These are phyloP conservation scores for Centaurea solstitialis DNA, from an alignment of 129 eudicot species.

Conservation along the genomic window DNA sequence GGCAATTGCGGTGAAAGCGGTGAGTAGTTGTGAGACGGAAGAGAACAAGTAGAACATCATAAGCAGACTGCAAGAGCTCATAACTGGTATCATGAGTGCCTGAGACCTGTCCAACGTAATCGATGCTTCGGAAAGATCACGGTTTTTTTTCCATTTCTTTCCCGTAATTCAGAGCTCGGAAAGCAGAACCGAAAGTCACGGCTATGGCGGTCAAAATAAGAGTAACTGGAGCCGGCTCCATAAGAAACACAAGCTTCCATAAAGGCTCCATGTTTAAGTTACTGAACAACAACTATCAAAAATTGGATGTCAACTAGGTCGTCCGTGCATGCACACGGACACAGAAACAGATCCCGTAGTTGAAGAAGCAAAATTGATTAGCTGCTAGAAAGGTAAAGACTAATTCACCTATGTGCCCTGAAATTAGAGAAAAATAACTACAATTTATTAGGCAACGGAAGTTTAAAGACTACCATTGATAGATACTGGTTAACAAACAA, in stretches of 20 bases:
- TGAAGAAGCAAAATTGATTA: slow-evolving; percentile 9
- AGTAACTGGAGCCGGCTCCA: slow-evolving; percentile 90
- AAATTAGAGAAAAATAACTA: slow-evolving; percentile 7
- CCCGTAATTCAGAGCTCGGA: slow-evolving; percentile 77
- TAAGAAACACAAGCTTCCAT: slow-evolving; percentile 78
- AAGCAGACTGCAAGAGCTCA: slow-evolving; percentile 93
- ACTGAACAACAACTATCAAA: slow-evolving; percentile 16
- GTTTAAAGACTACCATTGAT: background rate
- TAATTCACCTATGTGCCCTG: slow-evolving; percentile 17
- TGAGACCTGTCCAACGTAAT: slow-evolving; percentile 92
- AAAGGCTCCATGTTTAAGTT: slow-evolving; percentile 66
- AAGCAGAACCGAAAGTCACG: slow-evolving; percentile 81
- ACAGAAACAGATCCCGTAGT: slow-evolving; percentile 5
- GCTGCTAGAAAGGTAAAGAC: slow-evolving; percentile 19
- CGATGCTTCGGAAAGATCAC: slow-evolving; percentile 83
- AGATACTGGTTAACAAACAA: background rate
- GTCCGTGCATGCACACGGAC: slow-evolving; percentile 11
- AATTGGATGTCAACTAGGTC: background rate
- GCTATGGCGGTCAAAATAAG: slow-evolving; percentile 84
- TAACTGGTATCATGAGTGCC: slow-evolving; percentile 91
- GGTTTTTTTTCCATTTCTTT: slow-evolving; percentile 92
- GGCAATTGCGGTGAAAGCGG: slow-evolving; percentile 85
- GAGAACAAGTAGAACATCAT: slow-evolving; percentile 94
- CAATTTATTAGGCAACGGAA: slow-evolving; percentile 6
- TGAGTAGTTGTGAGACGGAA: slow-evolving; percentile 92